These are phyloP conservation scores for Cylindricascospora bacillispora DNA, from an alignment of 1,139 yeast genomes.

Conservation along the genomic window DNA sequence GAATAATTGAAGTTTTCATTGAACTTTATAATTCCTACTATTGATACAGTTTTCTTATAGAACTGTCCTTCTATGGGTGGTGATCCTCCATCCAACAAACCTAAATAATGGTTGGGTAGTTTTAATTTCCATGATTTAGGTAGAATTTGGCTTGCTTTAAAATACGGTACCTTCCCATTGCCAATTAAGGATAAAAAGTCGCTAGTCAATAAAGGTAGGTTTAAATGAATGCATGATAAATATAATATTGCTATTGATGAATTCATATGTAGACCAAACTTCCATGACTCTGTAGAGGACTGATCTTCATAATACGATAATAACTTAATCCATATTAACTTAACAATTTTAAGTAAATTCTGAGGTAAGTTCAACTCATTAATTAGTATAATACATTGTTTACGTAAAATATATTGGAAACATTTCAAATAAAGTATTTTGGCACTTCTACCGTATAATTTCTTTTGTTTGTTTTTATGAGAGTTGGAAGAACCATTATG, in stretches of 20 bases:
- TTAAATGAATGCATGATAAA: conserved; percentile 17
- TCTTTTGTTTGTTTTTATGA: conserved; percentile 15
- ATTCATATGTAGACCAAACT: conserved; percentile 14
- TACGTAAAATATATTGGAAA: conserved; percentile 42
- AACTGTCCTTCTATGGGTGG: conserved; percentile 17
- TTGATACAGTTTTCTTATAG: conserved; percentile 11
- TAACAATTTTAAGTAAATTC: conserved; percentile 33
- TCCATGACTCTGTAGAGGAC: too few species aligned
- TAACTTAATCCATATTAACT: conserved; percentile 38
- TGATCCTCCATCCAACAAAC: conserved; percentile 18
- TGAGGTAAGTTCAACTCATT: conserved; percentile 24
- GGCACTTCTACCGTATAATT: conserved; percentile 44
- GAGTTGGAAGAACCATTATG: conserved; percentile 8
- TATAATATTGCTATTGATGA: conserved; percentile 18
- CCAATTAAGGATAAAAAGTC: conserved; percentile 20
- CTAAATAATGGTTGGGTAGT: conserved; percentile 22
- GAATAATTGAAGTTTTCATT: conserved; percentile 6
- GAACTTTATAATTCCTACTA: conserved; percentile 10
- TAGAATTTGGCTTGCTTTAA: conserved; percentile 13
- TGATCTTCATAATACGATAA: too few species aligned
- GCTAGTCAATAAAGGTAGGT: conserved; percentile 17
- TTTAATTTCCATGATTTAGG: conserved; percentile 18
- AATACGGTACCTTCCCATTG: conserved; percentile 16
- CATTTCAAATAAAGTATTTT: conserved; percentile 35
- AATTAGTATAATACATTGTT: conserved; percentile 35